Evolutionary conservation across 2,329 filamentous ascomycete species (phyloP), one percentile per base, ranked within the genome.

Genomic region (Rhynchosporium graminicola): DNA sequence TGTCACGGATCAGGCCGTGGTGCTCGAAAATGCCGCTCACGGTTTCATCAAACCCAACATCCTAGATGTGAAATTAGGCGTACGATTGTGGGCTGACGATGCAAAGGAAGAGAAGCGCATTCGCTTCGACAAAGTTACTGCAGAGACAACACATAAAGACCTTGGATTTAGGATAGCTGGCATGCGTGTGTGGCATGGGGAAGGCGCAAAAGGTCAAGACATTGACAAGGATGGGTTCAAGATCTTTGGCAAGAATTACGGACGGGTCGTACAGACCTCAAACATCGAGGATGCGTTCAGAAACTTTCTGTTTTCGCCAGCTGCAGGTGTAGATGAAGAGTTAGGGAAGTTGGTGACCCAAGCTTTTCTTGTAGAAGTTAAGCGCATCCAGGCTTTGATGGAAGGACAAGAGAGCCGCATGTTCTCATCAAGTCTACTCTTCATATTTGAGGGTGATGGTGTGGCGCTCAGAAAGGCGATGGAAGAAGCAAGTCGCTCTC

Each of bases 1-100:
- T 64, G 82, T 85, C 29, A 97, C 92, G 0, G 87, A 92, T 60
- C 81, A 86, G 60, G 90, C 91, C 2, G 87, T 97, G 20, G 92
- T 96, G 12, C 80, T 98, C 33, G 89, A 93, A 73, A 97, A 97
- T 74, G 84, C 91, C 6, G 87, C 92, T 0, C 83, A 85, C 67
- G 92, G 91, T 0, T 98, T 93, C 79, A 85, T 84, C 71, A 84
- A 85, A 63, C 92, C 95, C 6, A 98, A 97, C 70, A 92, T 99
- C 7, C 80, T 99, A 62, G 95, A 99, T 73, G 85, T 96, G 67
- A 99, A 99, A 78, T 85, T 99, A 26, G 95, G 95, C 48, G 83
- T 87, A 56, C 84, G 91, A 38, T 79, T 99, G 5, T 98, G 92
- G 89, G 94, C 91, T 13, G 91, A 96, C 63, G 80, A 87, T 65